Base-by-base conservation (phyloP, 2,329 filamentous ascomycete species). In the Trichoderma simmonsii region DNA sequence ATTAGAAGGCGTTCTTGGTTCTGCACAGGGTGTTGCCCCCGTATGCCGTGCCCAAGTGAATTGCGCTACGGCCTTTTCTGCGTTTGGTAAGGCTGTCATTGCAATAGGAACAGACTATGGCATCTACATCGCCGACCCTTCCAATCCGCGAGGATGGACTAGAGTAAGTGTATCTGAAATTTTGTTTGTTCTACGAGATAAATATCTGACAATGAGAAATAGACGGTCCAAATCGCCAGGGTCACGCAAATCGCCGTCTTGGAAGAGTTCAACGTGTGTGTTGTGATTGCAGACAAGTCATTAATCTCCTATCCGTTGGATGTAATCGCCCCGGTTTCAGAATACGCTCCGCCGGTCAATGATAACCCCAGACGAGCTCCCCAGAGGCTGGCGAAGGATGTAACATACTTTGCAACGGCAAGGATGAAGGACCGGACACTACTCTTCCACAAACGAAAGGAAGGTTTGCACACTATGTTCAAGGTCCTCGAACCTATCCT, bases 401-500 rank as follows among this genome's bases (percentile, higher is more conserved):
- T 99, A 24, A 93, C 95, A 15, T 99, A 98, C 86, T 99, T 99
- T 80, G 93, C 94, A 18, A 96, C 94, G 1, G 96, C 95, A 11
- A 90, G 93, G 73, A 98, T 99, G 95, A 99, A 99, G 85, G 96
- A 99, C 73, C 90, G 96, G 8, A 95, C 92, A 75, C 85, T 99
- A 8, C 90, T 99, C 32, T 95, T 99, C 81, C 99, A 98, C 87
- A 98, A 98, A 84, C 97, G 97, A 80, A 93, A 94, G 74, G 96
- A 98, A 80, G 92, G 92, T 32, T 87, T 98, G 73, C 93, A 95
- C 77, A 98, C 94, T 28, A 97, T 93, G 0, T 98, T 99, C 87
- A 98, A 95, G 83, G 94, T 99, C 14, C 89, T 99, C 9, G 96
- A 99, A 80, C 96, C 96, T 0, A 94, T 99, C 30, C 93, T 96